A percentile compares a stretch with the other conserved stretches of the same genome.
phyloP scores from a whole-genome alignment of 2,329 filamentous ascomycete species.

The Rhytidhysteron rufulum region DNA sequence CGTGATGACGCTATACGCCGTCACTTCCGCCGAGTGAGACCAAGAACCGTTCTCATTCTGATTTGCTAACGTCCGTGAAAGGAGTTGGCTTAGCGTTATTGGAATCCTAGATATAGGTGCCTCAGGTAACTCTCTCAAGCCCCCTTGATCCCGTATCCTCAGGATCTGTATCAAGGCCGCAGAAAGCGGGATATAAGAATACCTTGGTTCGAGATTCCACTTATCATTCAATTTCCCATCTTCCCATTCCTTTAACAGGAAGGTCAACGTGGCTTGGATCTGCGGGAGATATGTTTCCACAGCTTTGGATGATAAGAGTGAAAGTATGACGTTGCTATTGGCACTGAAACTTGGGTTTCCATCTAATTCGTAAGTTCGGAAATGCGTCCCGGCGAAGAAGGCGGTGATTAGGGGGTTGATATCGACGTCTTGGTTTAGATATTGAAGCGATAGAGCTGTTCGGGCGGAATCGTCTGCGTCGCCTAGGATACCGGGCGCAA shows the following conservation, averaged over 20 bases:
- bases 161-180: slow-evolving; percentile 4
- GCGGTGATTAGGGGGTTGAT: background rate
- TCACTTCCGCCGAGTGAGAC: slow-evolving; percentile 4
- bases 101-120: background rate
- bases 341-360: background rate
- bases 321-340: background rate
- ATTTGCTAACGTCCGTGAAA: background rate
- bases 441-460: background rate
- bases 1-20: slow-evolving; percentile 4
- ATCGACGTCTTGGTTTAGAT: background rate
- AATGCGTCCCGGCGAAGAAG: background rate
- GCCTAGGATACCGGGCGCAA: background rate
- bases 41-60: slow-evolving; percentile 10
- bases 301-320: background rate
- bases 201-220: slow-evolving; percentile 10
- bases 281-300: background rate
- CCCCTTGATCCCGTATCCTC: background rate
- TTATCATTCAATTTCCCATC: slow-evolving; percentile 6
- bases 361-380: background rate
- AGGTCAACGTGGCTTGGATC: slow-evolving; percentile 6
- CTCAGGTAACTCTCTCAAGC: background rate
- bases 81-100: slow-evolving; percentile 1
- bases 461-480: slow-evolving; percentile 1
- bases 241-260: slow-evolving; percentile 3
- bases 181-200: slow-evolving; percentile 9